These are phyloP conservation scores for Macrolepiota fuliginosa DNA, from an alignment of 768 basidiomycete species.

Conservation along the genomic window DNA sequence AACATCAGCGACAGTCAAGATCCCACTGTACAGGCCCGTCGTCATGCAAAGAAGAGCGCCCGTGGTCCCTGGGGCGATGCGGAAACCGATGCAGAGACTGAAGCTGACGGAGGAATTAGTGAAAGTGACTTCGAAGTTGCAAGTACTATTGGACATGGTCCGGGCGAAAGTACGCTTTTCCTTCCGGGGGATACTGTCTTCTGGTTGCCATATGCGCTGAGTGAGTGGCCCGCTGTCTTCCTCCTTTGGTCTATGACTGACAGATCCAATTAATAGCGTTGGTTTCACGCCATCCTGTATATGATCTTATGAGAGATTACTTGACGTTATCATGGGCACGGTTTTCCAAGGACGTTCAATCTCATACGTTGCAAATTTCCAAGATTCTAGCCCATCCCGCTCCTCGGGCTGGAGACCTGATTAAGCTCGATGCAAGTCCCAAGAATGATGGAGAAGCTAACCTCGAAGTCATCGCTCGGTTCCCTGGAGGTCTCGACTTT, in stretches of 20 bases:
- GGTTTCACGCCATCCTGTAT: slow-evolving; percentile 91
- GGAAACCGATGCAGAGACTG: slow-evolving; percentile 80
- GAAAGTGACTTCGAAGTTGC: slow-evolving; percentile 87
- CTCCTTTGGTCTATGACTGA: slow-evolving; percentile 13
- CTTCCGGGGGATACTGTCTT: slow-evolving; percentile 88
- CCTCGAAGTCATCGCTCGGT: slow-evolving; percentile 84
- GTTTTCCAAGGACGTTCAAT: slow-evolving; percentile 91
- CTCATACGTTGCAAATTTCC: slow-evolving; percentile 86
- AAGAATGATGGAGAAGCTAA: slow-evolving; percentile 51
- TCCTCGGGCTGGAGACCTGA: slow-evolving; percentile 82
- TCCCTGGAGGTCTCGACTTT: slow-evolving; percentile 93
- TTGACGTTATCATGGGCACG: slow-evolving; percentile 95
- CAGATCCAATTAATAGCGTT: slow-evolving; percentile 46
- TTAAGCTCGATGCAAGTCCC: slow-evolving; percentile 82
- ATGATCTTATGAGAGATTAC: slow-evolving; percentile 93
- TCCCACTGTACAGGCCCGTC: slow-evolving; percentile 55
- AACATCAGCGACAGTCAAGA: slow-evolving; percentile 46
- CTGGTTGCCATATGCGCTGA: slow-evolving; percentile 92
- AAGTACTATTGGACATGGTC: slow-evolving; percentile 77
- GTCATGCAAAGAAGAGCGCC: slow-evolving; percentile 52
- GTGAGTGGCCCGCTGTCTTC: slow-evolving; percentile 41
- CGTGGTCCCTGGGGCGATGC: slow-evolving; percentile 71
- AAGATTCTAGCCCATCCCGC: slow-evolving; percentile 87
- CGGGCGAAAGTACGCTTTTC: slow-evolving; percentile 87
- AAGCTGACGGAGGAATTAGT: slow-evolving; percentile 70